Evolutionary conservation across 306 rosid genomes (phyloP), one percentile per base, ranked within the genome.

Genomic region (Lupinus albus): DNA sequence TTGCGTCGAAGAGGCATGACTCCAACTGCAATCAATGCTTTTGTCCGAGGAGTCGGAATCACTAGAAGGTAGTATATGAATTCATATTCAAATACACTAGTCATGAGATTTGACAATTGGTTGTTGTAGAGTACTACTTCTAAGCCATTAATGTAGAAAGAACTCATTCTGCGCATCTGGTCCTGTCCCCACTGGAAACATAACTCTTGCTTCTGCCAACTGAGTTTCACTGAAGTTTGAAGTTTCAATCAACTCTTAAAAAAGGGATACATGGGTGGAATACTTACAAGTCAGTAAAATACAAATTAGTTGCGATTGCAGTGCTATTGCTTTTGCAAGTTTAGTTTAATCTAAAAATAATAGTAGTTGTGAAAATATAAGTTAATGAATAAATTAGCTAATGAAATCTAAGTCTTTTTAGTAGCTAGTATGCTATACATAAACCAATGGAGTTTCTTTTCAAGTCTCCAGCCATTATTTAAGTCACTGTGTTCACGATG

Each of bases 21-120:
- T 11, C 78, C 96, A 42, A 84, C 90, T 18, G 90, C 99, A 35
- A 88, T 94, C 30, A 94, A 94, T 85, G 78, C 96, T 18, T 94
- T 94, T 84, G 95, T 94, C 39, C 82, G 96, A 64, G 96, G 99
- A 83, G 85, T 94, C 68, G 99, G 99, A 78, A 88, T 94, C 71
- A 94, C 99, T 64, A 88, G 99, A 86, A 94, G 99, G 99, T 93
- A 63, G 65, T 70, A 57, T 64, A 54, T 56, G 14, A 71, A 47
- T 46, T 52, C 38, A 32, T 45, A 30, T 7, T 28, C 28, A 12
- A 60, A 52, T 14, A 57, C 9, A 15, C 15, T 32, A 50, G 48
- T 45, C 28, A 3, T 32, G 61, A 60, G 30, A 32, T 48, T 36
- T 14, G 58, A 11, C 60, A 30, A 50, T 47, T 51, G 11, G 67